Base-by-base conservation (phyloP, 805 yeast species). In the Candida vaughaniae region DNA sequence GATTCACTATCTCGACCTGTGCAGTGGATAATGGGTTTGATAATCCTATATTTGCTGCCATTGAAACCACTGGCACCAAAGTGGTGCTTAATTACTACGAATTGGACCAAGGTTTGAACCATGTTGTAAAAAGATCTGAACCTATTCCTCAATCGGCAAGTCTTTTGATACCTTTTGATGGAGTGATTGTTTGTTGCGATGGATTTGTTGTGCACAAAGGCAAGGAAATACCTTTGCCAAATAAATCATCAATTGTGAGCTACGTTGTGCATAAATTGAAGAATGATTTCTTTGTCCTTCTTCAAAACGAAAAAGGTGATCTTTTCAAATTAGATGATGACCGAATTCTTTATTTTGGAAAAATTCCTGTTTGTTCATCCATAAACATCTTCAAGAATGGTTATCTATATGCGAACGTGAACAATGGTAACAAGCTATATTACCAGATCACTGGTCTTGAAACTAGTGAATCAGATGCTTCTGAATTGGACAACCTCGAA, bases 41-140 rank as follows among this genome's bases (percentile, higher is more conserved):
- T 14, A 89, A 88, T 51, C 98, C 98, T 0, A 54, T 78, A 7
- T 91, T 90, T 72, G 95, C 88, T 0, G 73, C 90, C 0, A 60
- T 93, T 6, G 98, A 91, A 52, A 61, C 75, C 6, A 82, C 77
- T 36, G 27, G 43, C 4, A 41, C 38, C 5, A 42, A 45, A 1
- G 33, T 58, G 33, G 46, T 52, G 19, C 63, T 91, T 35, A 73
- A 77, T 3, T 84, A 77, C 54, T 91, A 91, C 60, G 91, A 87
- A 51, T 62, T 90, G 17, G 97, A 93, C 56, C 71, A 86, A 27
- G 96, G 97, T 1, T 64, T 91, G 31, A 90, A 90, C 52, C 85
- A 83, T 53, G 75, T 90, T 2, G 69, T 84, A 1, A 74, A 72
- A 39, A 70, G 69, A 19, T 23, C 53, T 7, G 40, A 39, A n/a